These are phyloP conservation scores for Ziziphus jujuba DNA, from an alignment of 306 rosid genomes.

Conservation along the genomic window DNA sequence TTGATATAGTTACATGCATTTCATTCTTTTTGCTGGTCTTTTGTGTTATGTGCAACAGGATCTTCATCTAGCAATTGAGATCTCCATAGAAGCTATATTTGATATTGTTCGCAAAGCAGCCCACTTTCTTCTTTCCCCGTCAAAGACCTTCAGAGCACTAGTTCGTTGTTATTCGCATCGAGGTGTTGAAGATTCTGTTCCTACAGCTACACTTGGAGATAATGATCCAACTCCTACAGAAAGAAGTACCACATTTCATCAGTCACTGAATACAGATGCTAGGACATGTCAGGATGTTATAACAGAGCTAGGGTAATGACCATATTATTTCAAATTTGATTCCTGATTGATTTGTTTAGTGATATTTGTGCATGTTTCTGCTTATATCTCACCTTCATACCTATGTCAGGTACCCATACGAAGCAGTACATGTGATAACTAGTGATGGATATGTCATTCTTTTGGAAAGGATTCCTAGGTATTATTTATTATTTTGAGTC, in stretches of 20 bases:
- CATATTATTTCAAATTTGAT: constrained; percentile 14
- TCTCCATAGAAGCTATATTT: constrained; percentile 73
- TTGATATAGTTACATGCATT: constrained; percentile 1
- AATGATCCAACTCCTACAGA: constrained; percentile 47
- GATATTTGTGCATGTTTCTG: constrained; percentile 10
- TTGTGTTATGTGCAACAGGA: constrained; percentile 50
- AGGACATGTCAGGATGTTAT: constrained; percentile 96
- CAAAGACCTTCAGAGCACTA: constrained; percentile 45
- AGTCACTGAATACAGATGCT: constrained; percentile 82
- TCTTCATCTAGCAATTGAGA: constrained; percentile 82
- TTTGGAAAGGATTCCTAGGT: constrained; percentile 96
- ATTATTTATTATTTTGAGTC: constrained; percentile 5
- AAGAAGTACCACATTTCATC: constrained; percentile 43
- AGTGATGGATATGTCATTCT: constrained; percentile 90
- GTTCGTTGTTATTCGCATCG: constrained; percentile 35
- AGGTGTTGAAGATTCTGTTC: constrained; percentile 23
- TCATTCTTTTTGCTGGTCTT: constrained; percentile 6
- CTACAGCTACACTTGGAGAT: constrained; percentile 55
- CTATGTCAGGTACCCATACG: constrained; percentile 74
- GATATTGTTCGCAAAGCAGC: constrained; percentile 69
- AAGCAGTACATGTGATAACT: constrained; percentile 83
- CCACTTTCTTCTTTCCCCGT: constrained; percentile 78
- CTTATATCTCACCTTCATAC: constrained; percentile 20
- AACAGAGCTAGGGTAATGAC: constrained; percentile 82
- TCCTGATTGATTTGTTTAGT: constrained; percentile 2